These are phyloP conservation scores for Fusarium sp. DNA, from an alignment of 2,329 filamentous ascomycete genomes.

Conservation along the genomic window DNA sequence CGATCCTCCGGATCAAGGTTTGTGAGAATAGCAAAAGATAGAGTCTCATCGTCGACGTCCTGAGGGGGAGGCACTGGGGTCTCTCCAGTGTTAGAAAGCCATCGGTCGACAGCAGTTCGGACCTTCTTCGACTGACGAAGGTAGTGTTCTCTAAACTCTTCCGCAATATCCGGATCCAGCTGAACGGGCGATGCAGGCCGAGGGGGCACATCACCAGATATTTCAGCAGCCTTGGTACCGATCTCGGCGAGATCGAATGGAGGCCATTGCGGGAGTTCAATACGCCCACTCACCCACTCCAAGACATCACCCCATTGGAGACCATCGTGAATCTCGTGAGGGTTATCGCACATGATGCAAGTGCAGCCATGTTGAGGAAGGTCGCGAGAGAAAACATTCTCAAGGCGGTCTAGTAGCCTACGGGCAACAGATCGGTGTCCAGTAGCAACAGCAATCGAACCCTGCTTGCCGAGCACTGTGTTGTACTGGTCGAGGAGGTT, in stretches of 20 bases:
- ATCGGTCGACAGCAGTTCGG: conserved; percentile 89
- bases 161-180: conserved; percentile 93
- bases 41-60: conserved; percentile 93
- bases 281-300: conserved; percentile 90
- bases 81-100: conserved; percentile 86
- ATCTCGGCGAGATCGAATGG: conserved; percentile 82
- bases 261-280: conserved; percentile 90
- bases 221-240: conserved; percentile 71
- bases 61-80: conserved; percentile 82
- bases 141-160: conserved; percentile 94
- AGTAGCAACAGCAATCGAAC: conserved; percentile 93
- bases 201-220: conserved; percentile 71
- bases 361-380: conserved; percentile 88
- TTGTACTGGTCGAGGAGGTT: conserved; percentile 89
- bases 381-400: conserved; percentile 94
- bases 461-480: conserved; percentile 83
- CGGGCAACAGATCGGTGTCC: conserved; percentile 96
- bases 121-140: conserved; percentile 93
- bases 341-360: conserved; percentile 84
- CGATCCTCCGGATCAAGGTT: conserved; percentile 83
- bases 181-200: conserved; percentile 76
- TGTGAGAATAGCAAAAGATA: conserved; percentile 94
- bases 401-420: conserved; percentile 87
- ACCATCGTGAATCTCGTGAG: conserved; percentile 75
- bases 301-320: conserved; percentile 96